Conservation (phyloP, 1,284 basidiomycete species). For the Trametes pubescens region DNA sequence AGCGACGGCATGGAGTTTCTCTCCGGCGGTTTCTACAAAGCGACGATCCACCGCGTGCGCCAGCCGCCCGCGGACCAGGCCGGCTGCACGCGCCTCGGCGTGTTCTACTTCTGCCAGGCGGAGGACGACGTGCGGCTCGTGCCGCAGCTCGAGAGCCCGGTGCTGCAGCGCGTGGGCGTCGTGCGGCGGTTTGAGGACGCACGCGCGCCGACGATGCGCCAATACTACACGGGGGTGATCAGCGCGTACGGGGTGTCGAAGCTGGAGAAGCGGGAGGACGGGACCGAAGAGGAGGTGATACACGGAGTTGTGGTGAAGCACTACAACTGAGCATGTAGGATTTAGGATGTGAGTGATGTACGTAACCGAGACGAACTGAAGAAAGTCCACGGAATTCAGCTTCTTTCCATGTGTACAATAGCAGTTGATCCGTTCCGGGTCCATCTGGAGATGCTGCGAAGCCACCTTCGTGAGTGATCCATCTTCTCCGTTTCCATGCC, state of each 20-base stretch:
- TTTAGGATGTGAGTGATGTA: neutral
- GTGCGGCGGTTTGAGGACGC: conserved; percentile 41
- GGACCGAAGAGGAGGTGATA: conserved; percentile 55
- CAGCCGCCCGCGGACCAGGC: conserved; percentile 58
- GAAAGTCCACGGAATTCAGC: too few species aligned
- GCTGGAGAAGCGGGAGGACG: conserved; percentile 44
- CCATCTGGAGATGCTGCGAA: too few species aligned
- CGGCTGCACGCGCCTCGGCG: conserved; percentile 53
- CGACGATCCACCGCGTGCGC: conserved; percentile 48
- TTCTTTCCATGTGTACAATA: too few species aligned
- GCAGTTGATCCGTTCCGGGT: too few species aligned
- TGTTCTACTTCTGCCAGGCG: conserved; percentile 55
- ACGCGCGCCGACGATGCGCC: conserved; percentile 47
- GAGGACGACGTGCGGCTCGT: conserved; percentile 43
- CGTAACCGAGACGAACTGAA: too few species aligned
- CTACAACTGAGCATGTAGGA: conserved; percentile 48
- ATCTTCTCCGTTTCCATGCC: too few species aligned
- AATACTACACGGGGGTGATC: conserved; percentile 47
- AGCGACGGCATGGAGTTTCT: conserved; percentile 68
- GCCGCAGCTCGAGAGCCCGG: conserved; percentile 50
- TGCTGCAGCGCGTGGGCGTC: conserved; percentile 47
- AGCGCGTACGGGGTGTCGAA: conserved; percentile 44
- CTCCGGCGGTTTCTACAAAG: conserved; percentile 57
- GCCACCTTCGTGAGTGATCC: too few species aligned
- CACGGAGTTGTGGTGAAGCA: conserved; percentile 58